Base-by-base conservation (phyloP, 2,329 filamentous ascomycete genomes). In the Sporothrix pseudoabietina region DNA sequence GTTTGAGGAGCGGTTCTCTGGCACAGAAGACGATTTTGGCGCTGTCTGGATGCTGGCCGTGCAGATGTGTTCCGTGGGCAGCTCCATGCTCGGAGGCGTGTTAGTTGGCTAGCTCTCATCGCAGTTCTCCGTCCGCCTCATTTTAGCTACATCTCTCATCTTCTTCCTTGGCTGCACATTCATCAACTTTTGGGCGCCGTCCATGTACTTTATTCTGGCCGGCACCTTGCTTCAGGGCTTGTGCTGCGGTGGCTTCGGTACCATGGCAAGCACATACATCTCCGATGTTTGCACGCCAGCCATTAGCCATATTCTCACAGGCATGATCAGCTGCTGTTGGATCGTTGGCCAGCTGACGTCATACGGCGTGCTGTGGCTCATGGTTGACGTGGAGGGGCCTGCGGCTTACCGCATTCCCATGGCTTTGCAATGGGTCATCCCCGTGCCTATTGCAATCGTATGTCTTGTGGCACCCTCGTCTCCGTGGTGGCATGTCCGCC, bases 401-500 rank as follows among this genome's bases (percentile, higher is more conserved):
- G 14, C 19, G 1, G 77, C 76, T 2, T 78, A 75, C 72, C 77
- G 73, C 7, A 71, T 77, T 1, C 76, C 75, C 41, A 75, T 77
- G 72, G 73, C 75, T 1, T 7, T 76, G 47, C 76, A 77, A 39
- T 77, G 76, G 76, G 47, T 74, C 22, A 52, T 77, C 12, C 76
- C 76, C 0, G 3, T 77, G 19, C 74, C 76, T 6, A 61, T 77
- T 8, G 35, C 69, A 14, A 14, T 75, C 3, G 75, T 30, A 22
- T 76, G 75, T 59, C 73, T 47, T 22, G 71, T 75, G 32, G 76
- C 76, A 4, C 76, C 76, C 19, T 44, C 73, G 9, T 77, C 76
- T 4, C 76, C 76, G 0, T 77, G 76, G 76, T 75, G 76, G 72
- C 72, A 77, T 8, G 82, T 85, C 7, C 82, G 85, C 4, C 82